Conservation (phyloP, 2,329 filamentous ascomycete species). For the Fusarium poae region DNA sequence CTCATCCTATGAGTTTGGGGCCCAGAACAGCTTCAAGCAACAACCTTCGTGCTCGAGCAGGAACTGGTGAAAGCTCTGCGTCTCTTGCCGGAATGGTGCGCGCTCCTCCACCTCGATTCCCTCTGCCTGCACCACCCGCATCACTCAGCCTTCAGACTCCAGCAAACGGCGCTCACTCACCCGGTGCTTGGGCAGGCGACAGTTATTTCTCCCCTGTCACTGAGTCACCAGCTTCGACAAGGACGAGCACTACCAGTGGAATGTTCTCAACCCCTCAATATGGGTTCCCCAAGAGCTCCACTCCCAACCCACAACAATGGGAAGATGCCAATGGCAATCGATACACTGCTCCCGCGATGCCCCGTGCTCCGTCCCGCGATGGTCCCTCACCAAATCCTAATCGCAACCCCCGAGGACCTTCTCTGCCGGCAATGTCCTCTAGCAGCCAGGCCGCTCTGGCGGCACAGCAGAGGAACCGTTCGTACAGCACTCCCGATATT, state of each 20-base stretch:
- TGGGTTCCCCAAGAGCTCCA: constrained; percentile 78
- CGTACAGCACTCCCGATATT: constrained; percentile 96
- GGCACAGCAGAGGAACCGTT: constrained; percentile 81
- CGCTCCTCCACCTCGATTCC: constrained; percentile 78
- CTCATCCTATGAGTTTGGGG: constrained; percentile 44
- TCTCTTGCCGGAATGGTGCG: constrained; percentile 69
- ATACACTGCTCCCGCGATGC: constrained; percentile 90
- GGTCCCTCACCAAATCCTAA: constrained; percentile 75
- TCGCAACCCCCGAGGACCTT: constrained; percentile 80
- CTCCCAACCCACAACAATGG: constrained; percentile 73
- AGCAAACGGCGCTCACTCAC: constrained; percentile 64
- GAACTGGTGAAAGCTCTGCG: constrained; percentile 76
- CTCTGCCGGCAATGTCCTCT: constrained; percentile 77
- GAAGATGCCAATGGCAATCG: constrained; percentile 82
- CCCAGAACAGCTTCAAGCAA: constrained; percentile 72
- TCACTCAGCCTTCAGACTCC: constrained; percentile 78
- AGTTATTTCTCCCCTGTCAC: constrained; percentile 94
- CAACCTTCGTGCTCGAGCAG: constrained; percentile 81
- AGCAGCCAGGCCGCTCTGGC: constrained; percentile 64
- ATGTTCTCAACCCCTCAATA: constrained; percentile 72
- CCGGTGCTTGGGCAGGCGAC: constrained; percentile 73
- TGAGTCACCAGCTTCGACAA: constrained; percentile 82
- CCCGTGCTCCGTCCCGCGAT: constrained; percentile 83
- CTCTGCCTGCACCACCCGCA: constrained; percentile 68
- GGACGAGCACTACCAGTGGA: constrained; percentile 80